Percentiles rank a stretch among this genome's conserved stretches.
Evolutionary conservation across 495 filamentous ascomycete species (phyloP).

Genomic region (Lasiosphaeris hirsuta): DNA sequence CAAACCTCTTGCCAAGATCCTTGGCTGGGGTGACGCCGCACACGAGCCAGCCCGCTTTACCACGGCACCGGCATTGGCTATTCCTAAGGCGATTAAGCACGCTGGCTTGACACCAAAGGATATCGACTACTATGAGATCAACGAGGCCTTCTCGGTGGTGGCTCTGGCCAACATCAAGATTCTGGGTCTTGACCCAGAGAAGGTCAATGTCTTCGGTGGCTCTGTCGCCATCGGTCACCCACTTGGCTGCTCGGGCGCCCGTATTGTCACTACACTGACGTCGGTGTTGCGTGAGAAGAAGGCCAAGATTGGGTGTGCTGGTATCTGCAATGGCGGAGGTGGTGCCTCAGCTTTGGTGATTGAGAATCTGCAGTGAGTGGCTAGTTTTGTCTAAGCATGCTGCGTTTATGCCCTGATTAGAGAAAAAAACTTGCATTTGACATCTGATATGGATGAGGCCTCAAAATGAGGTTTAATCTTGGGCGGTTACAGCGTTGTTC

Average conservation of each 20-base stretch:
- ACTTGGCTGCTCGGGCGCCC: conserved; percentile 86
- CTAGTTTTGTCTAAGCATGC: neutral
- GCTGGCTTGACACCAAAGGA: conserved; percentile 69
- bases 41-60: conserved; percentile 92
- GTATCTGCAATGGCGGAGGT: conserved; percentile 97
- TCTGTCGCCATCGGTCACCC: conserved; percentile 96
- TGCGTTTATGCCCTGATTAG: too few relatives aligned
- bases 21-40: conserved; percentile 93
- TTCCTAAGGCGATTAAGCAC: conserved; percentile 94
- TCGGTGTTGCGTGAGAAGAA: conserved; percentile 86
- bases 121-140: conserved; percentile 96
- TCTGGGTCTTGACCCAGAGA: conserved; percentile 70
- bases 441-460: too few relatives aligned
- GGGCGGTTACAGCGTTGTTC: neutral
- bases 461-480: neutral
- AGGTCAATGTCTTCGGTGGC: conserved; percentile 94
- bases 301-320: conserved; percentile 87
- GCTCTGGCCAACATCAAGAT: conserved; percentile 94
- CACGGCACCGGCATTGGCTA: conserved; percentile 87
- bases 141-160: conserved; percentile 97
- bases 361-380: conserved; percentile 59
- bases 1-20: conserved; percentile 90
- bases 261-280: conserved; percentile 87
- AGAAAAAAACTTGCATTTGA: too few relatives aligned
- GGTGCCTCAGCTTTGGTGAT: conserved; percentile 89